These are phyloP conservation scores for Eremochloa ophiuroides DNA, from an alignment of 176 grass and related monocot species.

Conservation along the genomic window DNA sequence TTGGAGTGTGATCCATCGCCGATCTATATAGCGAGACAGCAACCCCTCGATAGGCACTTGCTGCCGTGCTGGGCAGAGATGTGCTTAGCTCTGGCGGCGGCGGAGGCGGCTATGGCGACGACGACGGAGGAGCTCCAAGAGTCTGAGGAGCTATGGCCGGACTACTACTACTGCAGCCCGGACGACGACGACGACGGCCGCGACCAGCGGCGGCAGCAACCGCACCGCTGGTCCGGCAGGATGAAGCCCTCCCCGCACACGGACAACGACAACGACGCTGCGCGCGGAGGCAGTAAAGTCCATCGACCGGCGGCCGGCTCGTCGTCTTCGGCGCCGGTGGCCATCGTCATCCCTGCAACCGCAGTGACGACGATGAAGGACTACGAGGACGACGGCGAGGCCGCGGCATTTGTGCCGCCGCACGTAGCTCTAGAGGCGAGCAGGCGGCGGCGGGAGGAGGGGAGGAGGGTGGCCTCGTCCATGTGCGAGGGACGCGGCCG, in stretches of 20 bases:
- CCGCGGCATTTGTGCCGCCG: background rate
- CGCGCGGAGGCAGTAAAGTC: background rate
- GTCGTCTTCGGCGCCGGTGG: background rate
- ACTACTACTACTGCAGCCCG: background rate
- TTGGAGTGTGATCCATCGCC: background rate
- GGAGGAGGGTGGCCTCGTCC: constrained; percentile 19
- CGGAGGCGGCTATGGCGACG: background rate
- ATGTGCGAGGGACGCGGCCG: constrained; percentile 52
- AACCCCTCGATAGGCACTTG: background rate
- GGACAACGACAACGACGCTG: background rate
- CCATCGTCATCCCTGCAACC: background rate
- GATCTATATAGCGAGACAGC: background rate
- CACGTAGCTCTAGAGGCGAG: background rate
- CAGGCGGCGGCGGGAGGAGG: background rate
- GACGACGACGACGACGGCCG: background rate
- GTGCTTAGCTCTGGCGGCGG: background rate
- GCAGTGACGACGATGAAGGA: background rate
- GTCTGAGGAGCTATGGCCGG: constrained; percentile 34
- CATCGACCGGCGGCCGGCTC: background rate
- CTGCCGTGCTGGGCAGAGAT: background rate
- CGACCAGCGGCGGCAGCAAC: background rate
- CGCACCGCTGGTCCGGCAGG: background rate
- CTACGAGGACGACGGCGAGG: background rate
- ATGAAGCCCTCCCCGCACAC: background rate
- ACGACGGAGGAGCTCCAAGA: constrained; percentile 22